Base-by-base conservation (phyloP, 192 early-diverging fungal species). In the Gaertneriomyces sp. region DNA sequence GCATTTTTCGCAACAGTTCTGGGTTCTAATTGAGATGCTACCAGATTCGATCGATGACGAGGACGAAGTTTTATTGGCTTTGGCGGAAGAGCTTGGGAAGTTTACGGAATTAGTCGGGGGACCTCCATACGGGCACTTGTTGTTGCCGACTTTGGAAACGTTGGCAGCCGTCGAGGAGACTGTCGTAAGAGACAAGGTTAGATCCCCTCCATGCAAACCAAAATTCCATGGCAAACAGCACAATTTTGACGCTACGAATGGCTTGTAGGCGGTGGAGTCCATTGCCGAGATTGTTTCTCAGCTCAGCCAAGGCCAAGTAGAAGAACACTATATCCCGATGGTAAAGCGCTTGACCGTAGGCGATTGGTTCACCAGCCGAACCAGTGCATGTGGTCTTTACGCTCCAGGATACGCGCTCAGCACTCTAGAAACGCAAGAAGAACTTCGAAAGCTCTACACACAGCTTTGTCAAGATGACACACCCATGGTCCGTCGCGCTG, bases 21-120 rank as follows among this genome's bases (percentile, higher is more conserved):
- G 0, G 25, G 25, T 33, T 1, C 25, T 33, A 2, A 33, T 49
- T 1, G 47, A 12, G 12, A 49, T 49, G 2, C 47, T n/a, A 40
- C 19, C 71, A 95, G 96, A 99, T 80, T 94, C 94, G 11, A 95
- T 96, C 69, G 95, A 99, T 76, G 97, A 99, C 72, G 97, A 99
- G 70, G 97, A 99, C 74, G 97, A 99, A 74, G 88, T 99, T 42
- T 74, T 99, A 60, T 68, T 95, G 17, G 89, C 91, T 44, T 79
- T 99, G 44, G 97, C 95, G 12, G 92, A 96, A 74, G 90, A 97
- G 63, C 84, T 99, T 47, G 95, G 93, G 17, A 79, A 88, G 71
- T 94, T 99, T 78, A 85, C 91, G 56, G 90, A 94, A 66, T 90
- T 90, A 64, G 89, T 98, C 20, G 97, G 97, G 16, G 97, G 97